A percentile compares a stretch with the other conserved stretches of the same genome.
These are phyloP conservation scores for Paraurostyla sp. DNA, from an alignment of 73 alveolate genomes.

Conservation along the genomic window DNA sequence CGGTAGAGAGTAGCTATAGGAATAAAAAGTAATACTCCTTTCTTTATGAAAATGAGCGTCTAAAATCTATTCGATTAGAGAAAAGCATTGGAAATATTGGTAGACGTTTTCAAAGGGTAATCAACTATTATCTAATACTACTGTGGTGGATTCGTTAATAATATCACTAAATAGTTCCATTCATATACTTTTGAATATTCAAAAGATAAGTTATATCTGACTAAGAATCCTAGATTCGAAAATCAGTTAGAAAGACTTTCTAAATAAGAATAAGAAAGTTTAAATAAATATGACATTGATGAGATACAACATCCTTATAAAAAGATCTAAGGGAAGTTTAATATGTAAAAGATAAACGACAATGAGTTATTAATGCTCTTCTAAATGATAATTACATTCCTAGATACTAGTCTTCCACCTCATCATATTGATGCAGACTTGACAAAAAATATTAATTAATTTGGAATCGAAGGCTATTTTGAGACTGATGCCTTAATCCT, in stretches of 20 bases:
- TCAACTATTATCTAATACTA: background rate
- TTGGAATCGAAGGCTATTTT: background rate
- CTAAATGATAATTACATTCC: background rate
- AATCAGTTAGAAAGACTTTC: background rate
- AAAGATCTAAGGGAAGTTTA: background rate
- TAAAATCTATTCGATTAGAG: slow-evolving; percentile 9
- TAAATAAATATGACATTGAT: background rate
- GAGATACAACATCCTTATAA: background rate
- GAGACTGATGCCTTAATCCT: background rate
- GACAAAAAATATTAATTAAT: background rate
- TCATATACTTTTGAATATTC: background rate
- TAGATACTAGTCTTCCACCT: background rate
- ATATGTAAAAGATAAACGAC: background rate
- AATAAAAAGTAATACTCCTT: background rate
- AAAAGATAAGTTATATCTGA: background rate
- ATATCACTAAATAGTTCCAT: slow-evolving; percentile 1
- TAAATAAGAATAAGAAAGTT: background rate
- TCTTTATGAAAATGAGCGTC: slow-evolving; percentile 18
- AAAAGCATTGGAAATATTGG: background rate
- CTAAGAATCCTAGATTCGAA: background rate
- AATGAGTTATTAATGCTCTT: background rate
- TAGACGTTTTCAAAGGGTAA: background rate
- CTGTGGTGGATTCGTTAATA: background rate
- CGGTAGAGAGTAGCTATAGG: background rate
- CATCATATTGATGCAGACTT: background rate